These are phyloP conservation scores for Botrytis aclada DNA, from an alignment of 2,329 filamentous ascomycete genomes.

Conservation along the genomic window DNA sequence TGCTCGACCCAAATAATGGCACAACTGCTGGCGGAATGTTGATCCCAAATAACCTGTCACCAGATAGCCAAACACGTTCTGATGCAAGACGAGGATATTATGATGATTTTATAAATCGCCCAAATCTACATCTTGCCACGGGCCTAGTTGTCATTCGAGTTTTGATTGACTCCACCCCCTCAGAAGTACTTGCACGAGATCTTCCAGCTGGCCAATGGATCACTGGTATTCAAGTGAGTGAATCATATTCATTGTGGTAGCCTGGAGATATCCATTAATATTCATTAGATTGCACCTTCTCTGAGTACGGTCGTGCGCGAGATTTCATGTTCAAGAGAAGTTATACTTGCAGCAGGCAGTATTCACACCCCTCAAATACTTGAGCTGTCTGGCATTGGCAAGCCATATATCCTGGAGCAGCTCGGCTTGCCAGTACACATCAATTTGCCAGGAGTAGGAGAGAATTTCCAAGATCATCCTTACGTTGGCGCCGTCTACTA, in stretches of 20 bases:
- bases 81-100: slow-evolving; percentile 44
- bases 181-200: slow-evolving; percentile 16
- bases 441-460: slow-evolving; percentile 49
- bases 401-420: slow-evolving; percentile 42
- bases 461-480: slow-evolving; percentile 50
- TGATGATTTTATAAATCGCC: slow-evolving; percentile 39
- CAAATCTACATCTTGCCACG: slow-evolving; percentile 43
- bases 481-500: slow-evolving; percentile 31
- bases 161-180: slow-evolving; percentile 28
- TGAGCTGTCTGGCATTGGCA: slow-evolving; percentile 51
- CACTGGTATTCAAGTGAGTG: slow-evolving; percentile 42
- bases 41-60: slow-evolving; percentile 41
- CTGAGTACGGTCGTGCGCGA: slow-evolving; percentile 25
- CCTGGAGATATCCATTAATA: slow-evolving; percentile 4
- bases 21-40: slow-evolving; percentile 40
- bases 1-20: slow-evolving; percentile 41
- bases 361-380: slow-evolving; percentile 53
- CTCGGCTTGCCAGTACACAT: slow-evolving; percentile 45
- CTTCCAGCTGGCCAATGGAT: slow-evolving; percentile 24
- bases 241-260: not conserved
- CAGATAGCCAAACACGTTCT: slow-evolving; percentile 42
- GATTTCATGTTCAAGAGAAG: slow-evolving; percentile 46
- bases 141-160: slow-evolving; percentile 42
- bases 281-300: slow-evolving; percentile 27
- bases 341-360: slow-evolving; percentile 50